Base-by-base conservation (phyloP, 352 stramenopile species). In the Globisporangium carolinianum region DNA sequence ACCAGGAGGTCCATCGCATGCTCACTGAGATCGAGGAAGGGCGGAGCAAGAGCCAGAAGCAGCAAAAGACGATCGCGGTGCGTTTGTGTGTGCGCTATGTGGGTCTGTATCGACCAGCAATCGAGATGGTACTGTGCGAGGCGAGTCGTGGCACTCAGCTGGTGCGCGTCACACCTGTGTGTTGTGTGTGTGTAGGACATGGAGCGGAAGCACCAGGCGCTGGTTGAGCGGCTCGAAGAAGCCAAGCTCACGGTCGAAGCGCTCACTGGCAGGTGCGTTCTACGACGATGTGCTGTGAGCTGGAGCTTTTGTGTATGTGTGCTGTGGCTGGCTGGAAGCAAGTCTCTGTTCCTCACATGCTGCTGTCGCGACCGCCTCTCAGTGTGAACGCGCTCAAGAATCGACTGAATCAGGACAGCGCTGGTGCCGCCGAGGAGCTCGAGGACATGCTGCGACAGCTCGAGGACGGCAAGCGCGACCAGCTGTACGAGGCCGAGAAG, bases 311-410 rank as follows among this genome's bases (percentile, higher is more conserved):
- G 24, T 32, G 2, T 32, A 32, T 32, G 24, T 3, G 24, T 32
- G 24, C 24, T 1, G 24, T 32, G 24, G 24, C 24, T 32, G 24
- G 24, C 24, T 32, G 24, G 24, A 32, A 32, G 24, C 24, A 32
- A 32, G 24, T 32, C 24, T 32, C 24, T 32, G 2, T 32, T 32
- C 2, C 24, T 32, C 24, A 32, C 24, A 32, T 32, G 24, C 48
- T 53, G 48, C 10, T 35, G 8, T 46, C 2, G 24, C 24, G 24
- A 32, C 24, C 24, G 24, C 24, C 24, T 32, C 3, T 32, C 47
- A 91, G 82, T 53, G 74, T 90, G 11, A 77, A 78, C n/a, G 75
- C 79, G 18, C 57, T 90, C 11, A 92, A 90, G 63, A 71, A 81
- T 48, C 66, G 76, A 0, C 58, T 90, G 35, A 87, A 89, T 38